phyloP scores from a whole-genome alignment of 139 green algal genomes.

The Chlorella vulgaris region DNA sequence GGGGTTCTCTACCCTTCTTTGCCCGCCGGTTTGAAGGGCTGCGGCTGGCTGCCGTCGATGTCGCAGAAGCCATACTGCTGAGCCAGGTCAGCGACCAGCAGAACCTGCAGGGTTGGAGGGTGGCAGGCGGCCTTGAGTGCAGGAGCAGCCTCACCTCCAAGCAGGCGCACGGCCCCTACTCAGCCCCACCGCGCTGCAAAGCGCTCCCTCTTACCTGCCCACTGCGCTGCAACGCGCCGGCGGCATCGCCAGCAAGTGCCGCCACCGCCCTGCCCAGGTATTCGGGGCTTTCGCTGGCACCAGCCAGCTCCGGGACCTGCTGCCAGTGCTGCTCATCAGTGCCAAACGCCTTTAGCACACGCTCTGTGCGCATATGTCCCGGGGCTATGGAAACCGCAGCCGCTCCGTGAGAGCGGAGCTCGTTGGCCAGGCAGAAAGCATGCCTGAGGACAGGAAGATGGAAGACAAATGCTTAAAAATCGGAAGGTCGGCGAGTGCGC shows the following conservation, averaged over 20 bases:
- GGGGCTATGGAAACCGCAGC: background rate
- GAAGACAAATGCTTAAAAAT: too few relatives aligned
- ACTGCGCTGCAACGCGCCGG: background rate
- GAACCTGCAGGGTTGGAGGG: background rate
- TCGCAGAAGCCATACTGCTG: background rate
- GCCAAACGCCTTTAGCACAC: background rate
- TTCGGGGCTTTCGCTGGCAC: conserved; percentile 9
- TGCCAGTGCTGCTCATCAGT: conserved; percentile 12
- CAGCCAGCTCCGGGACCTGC: background rate
- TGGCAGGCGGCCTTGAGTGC: background rate
- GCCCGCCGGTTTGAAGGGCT: background rate
- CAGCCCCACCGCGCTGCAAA: too few relatives aligned
- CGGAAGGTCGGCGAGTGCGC: background rate
- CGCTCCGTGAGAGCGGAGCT: conserved; percentile 7
- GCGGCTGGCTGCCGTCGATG: conserved; percentile 11
- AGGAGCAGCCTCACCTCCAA: too few relatives aligned
- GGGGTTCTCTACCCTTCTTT: background rate
- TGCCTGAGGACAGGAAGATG: background rate
- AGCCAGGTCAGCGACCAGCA: conserved; percentile 14
- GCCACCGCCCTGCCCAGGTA: conserved; percentile 22
- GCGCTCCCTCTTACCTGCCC: conserved; percentile 1
- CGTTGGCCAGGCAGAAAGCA: background rate
- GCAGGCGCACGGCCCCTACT: too few relatives aligned
- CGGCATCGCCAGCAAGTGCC: background rate
- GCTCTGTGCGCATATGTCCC: conserved; percentile 23